These are phyloP conservation scores for Prototheca wickerhamii DNA, from an alignment of 163 green algal genomes.

Conservation along the genomic window DNA sequence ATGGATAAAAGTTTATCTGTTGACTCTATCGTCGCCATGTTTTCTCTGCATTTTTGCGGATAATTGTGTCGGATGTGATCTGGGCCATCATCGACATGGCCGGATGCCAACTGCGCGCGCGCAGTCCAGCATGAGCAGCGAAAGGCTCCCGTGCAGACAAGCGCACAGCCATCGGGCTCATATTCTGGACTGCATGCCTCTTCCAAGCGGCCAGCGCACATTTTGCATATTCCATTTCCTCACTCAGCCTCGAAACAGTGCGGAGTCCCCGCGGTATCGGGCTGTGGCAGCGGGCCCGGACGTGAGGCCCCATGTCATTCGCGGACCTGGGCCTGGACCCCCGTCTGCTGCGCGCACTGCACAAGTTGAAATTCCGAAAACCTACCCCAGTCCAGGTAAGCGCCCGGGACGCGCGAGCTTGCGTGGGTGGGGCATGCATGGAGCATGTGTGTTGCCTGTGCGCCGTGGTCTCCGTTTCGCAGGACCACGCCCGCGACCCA, in stretches of 20 bases:
- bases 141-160: too few relatives aligned
- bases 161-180: too few relatives aligned
- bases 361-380: constrained; percentile 56
- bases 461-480: background rate
- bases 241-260: constrained; percentile 1
- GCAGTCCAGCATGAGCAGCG: too few relatives aligned
- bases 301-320: constrained; percentile 30
- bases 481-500: background rate
- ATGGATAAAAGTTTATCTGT: too few relatives aligned
- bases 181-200: too few relatives aligned
- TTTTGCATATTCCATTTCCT: background rate
- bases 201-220: too few relatives aligned
- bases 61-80: too few relatives aligned
- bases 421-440: background rate
- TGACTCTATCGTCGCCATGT: too few relatives aligned
- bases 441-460: too few relatives aligned
- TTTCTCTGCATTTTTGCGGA: too few relatives aligned
- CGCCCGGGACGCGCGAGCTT: background rate
- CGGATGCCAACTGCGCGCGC: too few relatives aligned
- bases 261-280: background rate
- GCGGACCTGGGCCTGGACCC: constrained; percentile 73
- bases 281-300: background rate
- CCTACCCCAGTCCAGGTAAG: constrained; percentile 78
- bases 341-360: constrained; percentile 63
- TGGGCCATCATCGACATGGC: too few relatives aligned